These are phyloP conservation scores for Polyporus arcularius DNA, from an alignment of 768 basidiomycete species.

Conservation along the genomic window DNA sequence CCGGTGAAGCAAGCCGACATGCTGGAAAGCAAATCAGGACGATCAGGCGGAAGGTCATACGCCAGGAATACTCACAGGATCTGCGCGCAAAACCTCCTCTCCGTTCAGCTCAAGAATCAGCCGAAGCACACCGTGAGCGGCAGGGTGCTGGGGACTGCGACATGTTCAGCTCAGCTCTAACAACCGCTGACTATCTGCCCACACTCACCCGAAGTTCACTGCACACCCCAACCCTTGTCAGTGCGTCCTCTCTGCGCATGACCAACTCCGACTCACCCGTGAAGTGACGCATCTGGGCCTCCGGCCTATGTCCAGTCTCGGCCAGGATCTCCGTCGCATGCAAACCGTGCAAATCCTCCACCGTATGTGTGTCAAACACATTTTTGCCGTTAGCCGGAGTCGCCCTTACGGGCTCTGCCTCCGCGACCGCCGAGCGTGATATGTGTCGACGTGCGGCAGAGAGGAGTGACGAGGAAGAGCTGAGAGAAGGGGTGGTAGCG, in stretches of 20 bases:
- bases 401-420: conserved; percentile 27
- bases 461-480: conserved; percentile 19
- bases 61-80: conserved; percentile 57
- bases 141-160: conserved; percentile 93
- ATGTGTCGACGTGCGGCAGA: conserved; percentile 36
- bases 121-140: conserved; percentile 96
- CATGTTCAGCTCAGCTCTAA: neutral
- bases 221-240: conserved; percentile 6
- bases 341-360: conserved; percentile 85
- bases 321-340: conserved; percentile 76
- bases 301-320: conserved; percentile 70
- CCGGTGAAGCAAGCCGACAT: conserved; percentile 94
- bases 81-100: conserved; percentile 88
- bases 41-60: neutral
- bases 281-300: conserved; percentile 88
- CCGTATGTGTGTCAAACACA: conserved; percentile 67
- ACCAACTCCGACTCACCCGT: conserved; percentile 59
- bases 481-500: conserved; percentile 23
- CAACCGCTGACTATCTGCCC: neutral
- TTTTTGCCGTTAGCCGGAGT: conserved; percentile 42
- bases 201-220: conserved; percentile 89
- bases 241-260: conserved; percentile 3
- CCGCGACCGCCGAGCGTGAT: conserved; percentile 38
- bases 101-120: conserved; percentile 98
- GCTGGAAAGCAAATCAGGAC: conserved; percentile 44